Conservation (phyloP, 768 basidiomycete species). For the Lactarius sanguifluus region DNA sequence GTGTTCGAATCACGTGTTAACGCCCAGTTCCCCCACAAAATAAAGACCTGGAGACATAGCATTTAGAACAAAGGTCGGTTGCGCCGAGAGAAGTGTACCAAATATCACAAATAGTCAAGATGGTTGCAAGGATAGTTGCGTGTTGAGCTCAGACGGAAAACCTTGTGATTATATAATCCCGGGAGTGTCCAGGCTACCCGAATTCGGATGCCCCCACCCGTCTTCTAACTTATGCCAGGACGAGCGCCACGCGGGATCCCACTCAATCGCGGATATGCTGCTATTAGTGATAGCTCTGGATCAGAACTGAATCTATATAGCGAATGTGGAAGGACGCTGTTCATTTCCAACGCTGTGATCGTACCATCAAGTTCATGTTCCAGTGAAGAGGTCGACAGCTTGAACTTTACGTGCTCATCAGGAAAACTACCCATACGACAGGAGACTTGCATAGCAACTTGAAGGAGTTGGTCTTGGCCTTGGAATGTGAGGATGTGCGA, state of each 20-base stretch:
- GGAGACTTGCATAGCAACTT: conserved; percentile 11
- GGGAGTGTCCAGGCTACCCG: background rate
- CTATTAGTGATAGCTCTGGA: conserved; percentile 18
- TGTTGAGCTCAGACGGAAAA: too few species aligned
- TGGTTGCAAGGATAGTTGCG: too few species aligned
- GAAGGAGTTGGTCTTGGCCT: conserved; percentile 23
- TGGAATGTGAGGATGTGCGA: background rate
- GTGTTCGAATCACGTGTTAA: background rate
- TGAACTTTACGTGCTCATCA: conserved; percentile 2
- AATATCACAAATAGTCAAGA: background rate
- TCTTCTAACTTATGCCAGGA: conserved; percentile 16
- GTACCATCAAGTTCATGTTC: conserved; percentile 24
- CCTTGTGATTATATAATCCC: too few species aligned
- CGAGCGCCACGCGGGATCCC: background rate
- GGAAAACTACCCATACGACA: background rate
- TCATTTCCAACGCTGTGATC: conserved; percentile 23
- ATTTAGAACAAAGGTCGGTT: background rate
- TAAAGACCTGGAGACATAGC: background rate
- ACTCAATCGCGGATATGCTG: conserved; percentile 14
- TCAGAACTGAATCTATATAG: conserved; percentile 21
- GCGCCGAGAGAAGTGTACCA: background rate
- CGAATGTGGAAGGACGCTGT: conserved; percentile 21
- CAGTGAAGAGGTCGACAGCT: conserved; percentile 17
- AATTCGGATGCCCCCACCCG: conserved; percentile 21
- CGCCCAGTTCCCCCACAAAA: background rate